These are phyloP conservation scores for Erodium moschatum DNA, from an alignment of 441 rosid genomes.

Conservation along the genomic window DNA sequence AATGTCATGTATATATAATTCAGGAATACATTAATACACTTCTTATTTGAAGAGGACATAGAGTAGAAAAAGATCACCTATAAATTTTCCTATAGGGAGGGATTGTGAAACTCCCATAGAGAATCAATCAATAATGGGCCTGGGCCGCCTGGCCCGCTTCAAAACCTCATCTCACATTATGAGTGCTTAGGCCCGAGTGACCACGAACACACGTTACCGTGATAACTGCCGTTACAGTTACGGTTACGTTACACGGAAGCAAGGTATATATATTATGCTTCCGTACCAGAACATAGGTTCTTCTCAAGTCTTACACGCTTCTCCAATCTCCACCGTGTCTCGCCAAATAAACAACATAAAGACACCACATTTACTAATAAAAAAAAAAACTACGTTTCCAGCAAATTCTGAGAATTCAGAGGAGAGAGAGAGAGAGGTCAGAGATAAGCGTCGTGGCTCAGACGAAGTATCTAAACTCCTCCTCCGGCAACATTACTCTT, in stretches of 20 bases:
- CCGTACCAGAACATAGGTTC: background rate
- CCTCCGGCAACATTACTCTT: background rate
- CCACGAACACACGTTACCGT: background rate
- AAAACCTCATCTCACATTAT: too few species aligned
- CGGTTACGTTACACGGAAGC: background rate
- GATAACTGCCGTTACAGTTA: background rate
- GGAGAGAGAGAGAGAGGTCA: background rate
- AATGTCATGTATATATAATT: too few species aligned
- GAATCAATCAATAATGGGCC: too few species aligned
- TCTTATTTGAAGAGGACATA: too few species aligned
- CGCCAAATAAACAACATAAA: background rate
- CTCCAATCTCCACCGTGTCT: background rate
- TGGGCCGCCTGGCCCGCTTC: too few species aligned
- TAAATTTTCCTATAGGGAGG: too few species aligned
- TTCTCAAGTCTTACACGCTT: background rate
- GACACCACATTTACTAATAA: background rate
- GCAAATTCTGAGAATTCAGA: background rate
- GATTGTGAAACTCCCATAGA: too few species aligned
- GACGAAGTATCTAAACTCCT: conserved; percentile 1
- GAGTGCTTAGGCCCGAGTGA: too few species aligned
- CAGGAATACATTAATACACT: too few species aligned
- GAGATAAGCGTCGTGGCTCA: background rate
- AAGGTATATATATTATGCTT: background rate
- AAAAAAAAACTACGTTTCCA: background rate
- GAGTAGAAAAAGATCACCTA: too few species aligned